These are phyloP conservation scores for Cladochytrium replicatum DNA, from an alignment of 192 early-diverging fungal species.

Conservation along the genomic window DNA sequence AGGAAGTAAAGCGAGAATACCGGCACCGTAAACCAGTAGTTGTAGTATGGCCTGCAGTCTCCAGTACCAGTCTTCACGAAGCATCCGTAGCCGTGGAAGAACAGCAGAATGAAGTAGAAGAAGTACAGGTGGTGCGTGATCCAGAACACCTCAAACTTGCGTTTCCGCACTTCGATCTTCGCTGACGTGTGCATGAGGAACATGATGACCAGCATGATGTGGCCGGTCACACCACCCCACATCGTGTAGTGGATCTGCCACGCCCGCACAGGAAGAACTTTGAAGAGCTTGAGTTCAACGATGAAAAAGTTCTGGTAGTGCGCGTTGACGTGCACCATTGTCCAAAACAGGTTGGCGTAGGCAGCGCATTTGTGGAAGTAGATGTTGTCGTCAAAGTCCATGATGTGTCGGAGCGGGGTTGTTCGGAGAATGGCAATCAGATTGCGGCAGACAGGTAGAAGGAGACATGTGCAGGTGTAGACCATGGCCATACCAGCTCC, in stretches of 20 bases:
- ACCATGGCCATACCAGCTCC: constrained; percentile 47
- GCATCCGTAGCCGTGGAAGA: constrained; percentile 55
- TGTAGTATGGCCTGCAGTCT: constrained; percentile 17
- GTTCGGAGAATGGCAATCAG: no score
- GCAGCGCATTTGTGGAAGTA: constrained; percentile 53
- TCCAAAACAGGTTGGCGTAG: constrained; percentile 51
- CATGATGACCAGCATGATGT: constrained; percentile 45
- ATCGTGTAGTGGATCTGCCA: constrained; percentile 12
- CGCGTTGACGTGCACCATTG: constrained; percentile 41
- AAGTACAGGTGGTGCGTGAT: constrained; percentile 69
- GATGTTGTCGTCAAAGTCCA: constrained; percentile 57
- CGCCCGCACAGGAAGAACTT: no score
- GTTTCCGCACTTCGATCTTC: constrained; percentile 21
- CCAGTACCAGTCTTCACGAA: constrained; percentile 28
- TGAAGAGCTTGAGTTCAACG: constrained; percentile 7
- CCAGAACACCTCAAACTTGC: constrained; percentile 70
- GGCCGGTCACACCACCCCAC: constrained; percentile 51
- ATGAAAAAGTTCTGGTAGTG: constrained; percentile 44
- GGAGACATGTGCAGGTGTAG: constrained; percentile 40
- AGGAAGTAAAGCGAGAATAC: constrained; percentile 50
- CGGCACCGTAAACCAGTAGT: constrained; percentile 10
- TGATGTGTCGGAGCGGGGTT: no score
- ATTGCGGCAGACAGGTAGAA: constrained; percentile 47
- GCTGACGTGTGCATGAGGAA: constrained; percentile 45
- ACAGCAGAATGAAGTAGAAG: constrained; percentile 52